Percentiles rank a stretch among this genome's conserved stretches.
Evolutionary conservation across 2,329 filamentous ascomycete genomes (phyloP).

Genomic region (Diaporthe destruens): DNA sequence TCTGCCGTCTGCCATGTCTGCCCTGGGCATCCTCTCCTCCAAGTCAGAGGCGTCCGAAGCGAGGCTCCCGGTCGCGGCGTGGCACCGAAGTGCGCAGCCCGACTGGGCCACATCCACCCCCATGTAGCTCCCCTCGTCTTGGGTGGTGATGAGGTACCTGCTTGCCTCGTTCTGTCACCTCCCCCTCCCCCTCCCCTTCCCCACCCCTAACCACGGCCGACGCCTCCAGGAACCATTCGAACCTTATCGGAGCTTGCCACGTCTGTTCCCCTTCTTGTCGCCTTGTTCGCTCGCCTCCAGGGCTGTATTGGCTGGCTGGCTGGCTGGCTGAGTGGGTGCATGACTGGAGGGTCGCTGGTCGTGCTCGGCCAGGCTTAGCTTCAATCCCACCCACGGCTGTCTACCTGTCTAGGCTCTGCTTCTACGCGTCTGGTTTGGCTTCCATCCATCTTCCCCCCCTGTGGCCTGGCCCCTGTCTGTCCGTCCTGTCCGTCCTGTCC

Average conservation of each 20-base stretch:
- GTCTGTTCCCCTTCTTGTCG: constrained; percentile 23
- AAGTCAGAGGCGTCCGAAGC: constrained; percentile 17
- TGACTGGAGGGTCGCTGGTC: constrained; percentile 19
- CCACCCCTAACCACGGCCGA: constrained; percentile 12
- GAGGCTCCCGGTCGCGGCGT: constrained; percentile 13
- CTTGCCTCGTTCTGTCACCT: neutral
- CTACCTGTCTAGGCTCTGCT: neutral
- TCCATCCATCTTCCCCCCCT: constrained; percentile 21
- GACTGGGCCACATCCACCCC: neutral
- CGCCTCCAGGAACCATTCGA: neutral
- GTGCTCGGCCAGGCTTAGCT: constrained; percentile 26
- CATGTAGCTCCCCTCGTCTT: constrained; percentile 17
- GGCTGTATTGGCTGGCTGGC: neutral
- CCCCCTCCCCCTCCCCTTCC: neutral
- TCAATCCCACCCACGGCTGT: neutral
- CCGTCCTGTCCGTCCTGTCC: neutral
- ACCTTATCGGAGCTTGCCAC: constrained; percentile 28
- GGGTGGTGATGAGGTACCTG: neutral
- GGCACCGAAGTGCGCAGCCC: neutral
- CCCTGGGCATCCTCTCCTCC: neutral
- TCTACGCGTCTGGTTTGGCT: neutral
- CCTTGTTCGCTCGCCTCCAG: neutral
- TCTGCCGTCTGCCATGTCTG: constrained; percentile 1
- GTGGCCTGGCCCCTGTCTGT: constrained; percentile 12
- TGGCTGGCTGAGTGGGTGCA: neutral